Evolutionary conservation across 768 basidiomycete genomes (phyloP).

Genomic region (Cystobasidium onofrii): DNA sequence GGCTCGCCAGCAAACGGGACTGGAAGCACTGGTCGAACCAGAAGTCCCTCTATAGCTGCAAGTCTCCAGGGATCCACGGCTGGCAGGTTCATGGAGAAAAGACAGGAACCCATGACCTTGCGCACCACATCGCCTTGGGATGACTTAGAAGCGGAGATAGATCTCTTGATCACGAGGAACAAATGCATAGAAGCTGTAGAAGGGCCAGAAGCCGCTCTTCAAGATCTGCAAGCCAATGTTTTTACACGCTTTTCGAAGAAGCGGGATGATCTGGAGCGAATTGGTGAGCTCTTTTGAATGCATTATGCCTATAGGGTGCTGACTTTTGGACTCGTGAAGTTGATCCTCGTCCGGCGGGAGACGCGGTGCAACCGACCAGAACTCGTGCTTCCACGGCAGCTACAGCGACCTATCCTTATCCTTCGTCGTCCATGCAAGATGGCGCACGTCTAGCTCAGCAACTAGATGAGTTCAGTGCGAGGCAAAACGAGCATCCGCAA

Average conservation of each 20-base stretch:
- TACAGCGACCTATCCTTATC: not conserved
- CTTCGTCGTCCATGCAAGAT: not conserved
- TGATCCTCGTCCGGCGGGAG: not conserved
- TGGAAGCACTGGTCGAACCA: not conserved
- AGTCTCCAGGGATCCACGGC: slow-evolving; percentile 1
- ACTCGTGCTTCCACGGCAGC: not conserved
- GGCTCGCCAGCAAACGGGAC: not conserved
- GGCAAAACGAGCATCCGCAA: not conserved
- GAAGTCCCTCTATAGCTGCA: slow-evolving; percentile 5
- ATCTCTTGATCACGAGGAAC: slow-evolving; percentile 77
- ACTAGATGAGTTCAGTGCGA: not conserved
- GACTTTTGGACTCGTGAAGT: no score
- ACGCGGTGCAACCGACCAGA: not conserved
- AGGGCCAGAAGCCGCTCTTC: slow-evolving; percentile 73
- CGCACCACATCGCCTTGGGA: slow-evolving; percentile 15
- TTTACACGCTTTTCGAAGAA: slow-evolving; percentile 21
- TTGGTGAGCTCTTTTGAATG: not conserved
- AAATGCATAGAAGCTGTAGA: slow-evolving; percentile 71
- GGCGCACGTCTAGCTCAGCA: not conserved
- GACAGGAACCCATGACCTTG: not conserved
- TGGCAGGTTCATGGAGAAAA: not conserved
- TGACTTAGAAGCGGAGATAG: slow-evolving; percentile 62
- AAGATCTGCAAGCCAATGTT: slow-evolving; percentile 44
- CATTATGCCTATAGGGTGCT: no score
- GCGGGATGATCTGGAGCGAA: slow-evolving; percentile 17